Evolutionary conservation across 192 early-diverging fungal genomes (phyloP).

Genomic region (Rhizophlyctis rosea): DNA sequence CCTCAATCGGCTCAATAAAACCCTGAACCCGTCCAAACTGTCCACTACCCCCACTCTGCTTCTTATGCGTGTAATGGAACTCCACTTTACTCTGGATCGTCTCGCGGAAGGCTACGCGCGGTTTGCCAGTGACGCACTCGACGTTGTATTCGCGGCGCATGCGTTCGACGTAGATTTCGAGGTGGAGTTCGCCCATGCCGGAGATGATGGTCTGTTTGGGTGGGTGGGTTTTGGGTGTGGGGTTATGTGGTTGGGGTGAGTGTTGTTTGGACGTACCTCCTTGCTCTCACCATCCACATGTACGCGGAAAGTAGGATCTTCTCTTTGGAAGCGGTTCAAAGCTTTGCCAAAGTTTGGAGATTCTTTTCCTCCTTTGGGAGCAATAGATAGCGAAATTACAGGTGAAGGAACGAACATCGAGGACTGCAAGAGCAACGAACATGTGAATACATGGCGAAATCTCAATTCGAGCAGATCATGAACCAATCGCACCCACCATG

Average conservation of each 20-base stretch:
- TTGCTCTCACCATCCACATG: constrained; percentile 85
- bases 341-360: constrained; percentile 73
- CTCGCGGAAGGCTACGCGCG: constrained; percentile 97
- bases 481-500: constrained; percentile 69
- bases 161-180: constrained; percentile 98
- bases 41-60: constrained; percentile 95
- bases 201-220: constrained; percentile 77
- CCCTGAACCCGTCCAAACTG: constrained; percentile 92
- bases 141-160: constrained; percentile 97
- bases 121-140: constrained; percentile 94
- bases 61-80: constrained; percentile 98
- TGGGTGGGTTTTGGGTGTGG: constrained; percentile 70
- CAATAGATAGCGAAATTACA: constrained; percentile 91
- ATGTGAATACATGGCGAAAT: constrained; percentile 3
- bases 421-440: constrained; percentile 52
- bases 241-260: constrained; percentile 16
- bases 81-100: constrained; percentile 69
- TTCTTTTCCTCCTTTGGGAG: constrained; percentile 88
- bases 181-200: constrained; percentile 95
- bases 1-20: constrained; percentile 83
- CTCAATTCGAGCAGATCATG: constrained; percentile 6
- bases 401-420: constrained; percentile 98
- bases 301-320: constrained; percentile 87
- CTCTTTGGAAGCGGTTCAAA: constrained; percentile 68
- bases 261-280: constrained; percentile 64